Percentiles rank a stretch among this genome's conserved stretches.
Conservation (phyloP, 2,329 filamentous ascomycete genomes). For the Waltergamsia citrina region DNA sequence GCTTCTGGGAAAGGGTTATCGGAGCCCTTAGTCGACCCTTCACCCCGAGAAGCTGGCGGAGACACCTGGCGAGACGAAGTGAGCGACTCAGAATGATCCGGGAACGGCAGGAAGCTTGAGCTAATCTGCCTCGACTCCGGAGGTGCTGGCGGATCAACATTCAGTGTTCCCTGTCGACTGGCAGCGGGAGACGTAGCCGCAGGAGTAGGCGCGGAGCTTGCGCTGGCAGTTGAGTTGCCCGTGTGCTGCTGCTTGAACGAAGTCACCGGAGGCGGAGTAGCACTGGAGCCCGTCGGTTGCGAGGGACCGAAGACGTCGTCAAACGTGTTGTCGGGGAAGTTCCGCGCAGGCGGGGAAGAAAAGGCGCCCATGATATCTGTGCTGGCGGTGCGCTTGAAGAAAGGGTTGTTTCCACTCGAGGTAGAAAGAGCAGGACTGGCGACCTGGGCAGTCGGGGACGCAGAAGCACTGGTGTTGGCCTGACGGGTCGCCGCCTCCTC, state of each 20-base stretch:
- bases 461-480: constrained; percentile 39
- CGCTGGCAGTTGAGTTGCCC: constrained; percentile 43
- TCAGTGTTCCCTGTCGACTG: constrained; percentile 50
- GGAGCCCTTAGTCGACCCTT: constrained; percentile 30
- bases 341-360: constrained; percentile 32
- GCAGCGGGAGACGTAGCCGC: constrained; percentile 53
- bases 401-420: constrained; percentile 81
- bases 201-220: constrained; percentile 41
- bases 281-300: constrained; percentile 35
- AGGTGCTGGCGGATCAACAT: constrained; percentile 49
- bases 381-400: constrained; percentile 68
- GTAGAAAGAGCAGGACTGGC: constrained; percentile 61
- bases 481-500: constrained; percentile 49
- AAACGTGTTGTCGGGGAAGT: constrained; percentile 59
- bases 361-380: constrained; percentile 50
- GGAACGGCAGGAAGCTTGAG: constrained; percentile 66
- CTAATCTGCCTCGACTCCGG: constrained; percentile 70
- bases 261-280: constrained; percentile 28
- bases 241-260: constrained; percentile 44
- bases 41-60: constrained; percentile 51
- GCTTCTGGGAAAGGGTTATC: constrained; percentile 15
- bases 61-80: constrained; percentile 73
- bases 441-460: constrained; percentile 37
- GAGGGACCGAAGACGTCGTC: constrained; percentile 79
- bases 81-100: constrained; percentile 55